Evolutionary conservation across 176 grass and related monocot genomes (phyloP), one percentile per base, ranked within the genome.

Genomic region (Raddia guianensis): DNA sequence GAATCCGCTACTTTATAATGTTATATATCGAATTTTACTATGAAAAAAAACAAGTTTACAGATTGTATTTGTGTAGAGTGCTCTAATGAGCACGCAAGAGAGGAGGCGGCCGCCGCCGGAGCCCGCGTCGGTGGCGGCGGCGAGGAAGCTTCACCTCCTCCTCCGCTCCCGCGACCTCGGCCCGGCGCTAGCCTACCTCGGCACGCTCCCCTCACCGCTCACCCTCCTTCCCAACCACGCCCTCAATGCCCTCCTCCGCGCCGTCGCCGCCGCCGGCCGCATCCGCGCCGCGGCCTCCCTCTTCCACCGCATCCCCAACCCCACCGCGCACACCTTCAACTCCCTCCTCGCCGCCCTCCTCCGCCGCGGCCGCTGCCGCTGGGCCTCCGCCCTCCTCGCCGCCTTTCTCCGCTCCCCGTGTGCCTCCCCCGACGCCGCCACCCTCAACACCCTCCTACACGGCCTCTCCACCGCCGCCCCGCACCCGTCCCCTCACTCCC

Each of bases 211-310:
- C 16, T 80, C 90, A 11, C 85, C 88, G 3, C 51, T 92, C 73
- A 84, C 89, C 33, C 69, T 91, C 58, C 76, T 97, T 66, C 91
- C 94, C 63, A 88, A 92, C 62, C 87, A 93, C 82, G 84, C 85
- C 20, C 68, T 92, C 79, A 97, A 97, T 76, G 85, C 94, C 52
- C 89, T 97, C 71, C 91, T 97, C 72, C 94, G 91, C 44, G 88
- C 91, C 63, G 91, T 97, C 62, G 83, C 91, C 73, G 66, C 72
- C 76, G 80, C 89, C 72, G 89, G 91, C 68, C 87, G 86, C 78
- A 54, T 97, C 82, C 91, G 91, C 82, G 87, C 83, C 74, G 91
- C 94, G 10, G 5, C 85, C 34, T 71, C 82, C 49, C 82, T 92
- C 79, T 92, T 91, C 76, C 57, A 84, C 67, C 76, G 77, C 81